Conservation (phyloP, 2,329 filamentous ascomycete genomes). For the Paecilomyces formosus region DNA sequence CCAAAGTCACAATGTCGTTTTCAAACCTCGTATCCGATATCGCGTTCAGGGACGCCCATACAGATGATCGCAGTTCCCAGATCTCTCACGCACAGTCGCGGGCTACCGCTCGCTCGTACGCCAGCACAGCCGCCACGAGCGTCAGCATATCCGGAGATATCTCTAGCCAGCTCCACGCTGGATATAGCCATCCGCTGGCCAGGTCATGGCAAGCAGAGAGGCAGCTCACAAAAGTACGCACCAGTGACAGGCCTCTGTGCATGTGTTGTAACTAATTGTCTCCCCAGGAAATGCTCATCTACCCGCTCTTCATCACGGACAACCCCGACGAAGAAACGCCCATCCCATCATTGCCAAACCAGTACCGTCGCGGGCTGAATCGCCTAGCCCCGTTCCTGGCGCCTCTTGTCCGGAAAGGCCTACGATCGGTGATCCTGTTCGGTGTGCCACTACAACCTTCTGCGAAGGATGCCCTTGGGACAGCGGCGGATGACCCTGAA, state of each 20-base stretch:
- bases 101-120: constrained; percentile 34
- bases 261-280: constrained; percentile 1
- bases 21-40: constrained; percentile 45
- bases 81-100: constrained; percentile 34
- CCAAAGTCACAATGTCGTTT: constrained; percentile 37
- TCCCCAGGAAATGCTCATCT: constrained; percentile 89
- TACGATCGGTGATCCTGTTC: constrained; percentile 90
- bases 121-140: constrained; percentile 43
- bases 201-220: constrained; percentile 77
- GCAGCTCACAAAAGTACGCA: constrained; percentile 70
- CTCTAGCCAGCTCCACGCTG: constrained; percentile 73
- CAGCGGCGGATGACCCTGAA: constrained; percentile 82
- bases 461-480: constrained; percentile 85
- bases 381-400: constrained; percentile 76
- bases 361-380: constrained; percentile 82
- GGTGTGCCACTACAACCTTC: constrained; percentile 77
- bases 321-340: constrained; percentile 83
- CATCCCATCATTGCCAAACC: constrained; percentile 85
- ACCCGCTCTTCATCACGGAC: constrained; percentile 93
- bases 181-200: constrained; percentile 72
- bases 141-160: constrained; percentile 58
- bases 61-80: constrained; percentile 36
- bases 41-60: constrained; percentile 35
- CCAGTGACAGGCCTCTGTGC: background rate
- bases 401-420: constrained; percentile 79